phyloP scores from a whole-genome alignment of 2,329 filamentous ascomycete genomes.

The Chrysoporthe cubensis region DNA sequence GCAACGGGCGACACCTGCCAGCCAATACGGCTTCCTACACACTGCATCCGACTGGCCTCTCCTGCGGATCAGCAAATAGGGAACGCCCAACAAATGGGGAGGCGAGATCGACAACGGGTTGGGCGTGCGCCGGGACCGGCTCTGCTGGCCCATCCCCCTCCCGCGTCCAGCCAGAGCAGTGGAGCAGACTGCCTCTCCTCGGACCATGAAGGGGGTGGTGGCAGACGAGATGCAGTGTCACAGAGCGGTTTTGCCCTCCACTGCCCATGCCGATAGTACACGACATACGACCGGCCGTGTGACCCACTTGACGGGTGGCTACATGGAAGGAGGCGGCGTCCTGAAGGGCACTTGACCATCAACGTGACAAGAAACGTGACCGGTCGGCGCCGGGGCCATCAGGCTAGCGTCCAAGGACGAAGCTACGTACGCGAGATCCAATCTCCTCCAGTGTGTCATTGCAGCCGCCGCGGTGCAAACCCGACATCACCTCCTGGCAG shows the following conservation, averaged over 20 bases:
- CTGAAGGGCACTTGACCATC: constrained; percentile 28
- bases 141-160: neutral
- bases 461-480: constrained; percentile 28
- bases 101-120: constrained; percentile 6
- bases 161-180: constrained; percentile 4
- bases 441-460: constrained; percentile 28
- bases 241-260: constrained; percentile 22
- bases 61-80: constrained; percentile 20
- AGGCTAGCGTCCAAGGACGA: constrained; percentile 17
- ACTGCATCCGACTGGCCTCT: constrained; percentile 10
- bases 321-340: constrained; percentile 27
- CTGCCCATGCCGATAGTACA: constrained; percentile 24
- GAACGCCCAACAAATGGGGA: neutral
- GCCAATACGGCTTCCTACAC: constrained; percentile 13
- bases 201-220: constrained; percentile 14
- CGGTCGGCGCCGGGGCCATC: constrained; percentile 25
- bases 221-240: constrained; percentile 23
- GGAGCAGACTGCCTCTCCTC: neutral
- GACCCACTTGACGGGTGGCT: constrained; percentile 23
- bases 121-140: constrained; percentile 3
- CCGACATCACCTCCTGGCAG: constrained; percentile 6
- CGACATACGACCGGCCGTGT: constrained; percentile 25
- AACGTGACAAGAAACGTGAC: constrained; percentile 30
- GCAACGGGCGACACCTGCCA: constrained; percentile 19
- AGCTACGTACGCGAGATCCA: constrained; percentile 24